A percentile compares a stretch with the other conserved stretches of the same genome.
These are phyloP conservation scores for Avena sativa DNA, from an alignment of 176 grass and related monocot species.

Conservation along the genomic window DNA sequence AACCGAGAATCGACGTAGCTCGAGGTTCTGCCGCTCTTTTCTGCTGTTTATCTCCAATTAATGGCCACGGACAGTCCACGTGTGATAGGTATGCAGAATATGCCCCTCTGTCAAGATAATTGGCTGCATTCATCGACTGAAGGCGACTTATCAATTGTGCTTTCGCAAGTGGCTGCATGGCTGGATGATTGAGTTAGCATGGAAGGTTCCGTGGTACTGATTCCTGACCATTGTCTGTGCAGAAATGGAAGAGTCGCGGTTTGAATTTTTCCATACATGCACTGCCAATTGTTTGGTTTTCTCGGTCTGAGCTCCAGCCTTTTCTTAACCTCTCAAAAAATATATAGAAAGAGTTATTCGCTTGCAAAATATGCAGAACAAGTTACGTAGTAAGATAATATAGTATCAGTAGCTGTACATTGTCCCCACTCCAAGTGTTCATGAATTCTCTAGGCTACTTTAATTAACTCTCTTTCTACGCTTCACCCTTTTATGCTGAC, in stretches of 20 bases:
- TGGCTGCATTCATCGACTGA: not conserved
- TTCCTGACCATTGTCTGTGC: not conserved
- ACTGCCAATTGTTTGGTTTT: not conserved
- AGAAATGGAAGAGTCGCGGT: not conserved
- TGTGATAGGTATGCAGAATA: conserved; percentile 12
- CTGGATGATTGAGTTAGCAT: conserved; percentile 21
- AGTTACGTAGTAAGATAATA: too few species aligned
- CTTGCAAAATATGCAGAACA: too few species aligned
- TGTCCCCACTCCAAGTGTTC: too few species aligned
- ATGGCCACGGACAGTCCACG: conserved; percentile 4
- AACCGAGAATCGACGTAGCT: not conserved
- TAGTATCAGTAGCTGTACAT: too few species aligned
- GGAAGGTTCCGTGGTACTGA: conserved; percentile 24
- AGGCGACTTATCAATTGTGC: conserved; percentile 11
- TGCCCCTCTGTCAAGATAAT: conserved; percentile 28
- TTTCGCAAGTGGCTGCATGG: conserved; percentile 26
- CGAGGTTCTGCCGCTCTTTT: not conserved
- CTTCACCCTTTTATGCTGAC: too few species aligned
- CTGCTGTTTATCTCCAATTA: conserved; percentile 6
- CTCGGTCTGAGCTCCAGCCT: too few species aligned
- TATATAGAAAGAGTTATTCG: too few species aligned
- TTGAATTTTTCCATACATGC: not conserved
- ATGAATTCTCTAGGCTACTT: too few species aligned
- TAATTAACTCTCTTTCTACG: too few species aligned
- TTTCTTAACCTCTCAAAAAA: too few species aligned